These are phyloP conservation scores for Pichia manshurica DNA, from an alignment of 805 yeast species.

Conservation along the genomic window DNA sequence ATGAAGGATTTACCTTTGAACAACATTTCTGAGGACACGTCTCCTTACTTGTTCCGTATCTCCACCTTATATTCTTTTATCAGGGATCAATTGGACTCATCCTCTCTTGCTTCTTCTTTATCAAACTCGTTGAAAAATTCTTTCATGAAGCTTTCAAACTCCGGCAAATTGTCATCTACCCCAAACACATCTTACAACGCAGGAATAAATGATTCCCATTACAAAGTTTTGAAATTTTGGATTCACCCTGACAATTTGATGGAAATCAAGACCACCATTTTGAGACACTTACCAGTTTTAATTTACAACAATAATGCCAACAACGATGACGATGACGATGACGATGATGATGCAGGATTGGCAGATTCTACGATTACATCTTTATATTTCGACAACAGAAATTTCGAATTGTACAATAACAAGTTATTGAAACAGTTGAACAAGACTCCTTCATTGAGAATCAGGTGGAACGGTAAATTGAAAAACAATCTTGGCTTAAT, in stretches of 20 bases:
- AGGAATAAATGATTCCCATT: conserved; percentile 25
- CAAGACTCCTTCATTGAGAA: conserved; percentile 67
- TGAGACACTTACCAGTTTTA: conserved; percentile 88
- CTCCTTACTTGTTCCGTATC: conserved; percentile 79
- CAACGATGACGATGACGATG: conserved; percentile 42
- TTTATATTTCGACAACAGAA: conserved; percentile 77
- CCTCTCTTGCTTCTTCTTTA: conserved; percentile 28
- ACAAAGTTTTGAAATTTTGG: conserved; percentile 84
- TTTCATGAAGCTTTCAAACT: conserved; percentile 41
- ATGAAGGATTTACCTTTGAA: conserved; percentile 85
- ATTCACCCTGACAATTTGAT: conserved; percentile 92
- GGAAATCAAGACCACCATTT: conserved; percentile 95
- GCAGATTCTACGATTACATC: conserved; percentile 82
- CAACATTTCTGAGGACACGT: conserved; percentile 74
- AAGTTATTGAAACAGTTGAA: conserved; percentile 62
- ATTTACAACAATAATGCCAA: conserved; percentile 56
- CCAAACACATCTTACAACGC: conserved; percentile 24
- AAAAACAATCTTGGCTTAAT: conserved; percentile 69
- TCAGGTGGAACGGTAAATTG: conserved; percentile 88
- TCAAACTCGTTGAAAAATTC: conserved; percentile 39
- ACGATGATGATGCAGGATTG: conserved; percentile 43
- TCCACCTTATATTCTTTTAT: conserved; percentile 76
- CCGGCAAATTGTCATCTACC: conserved; percentile 31
- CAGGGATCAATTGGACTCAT: conserved; percentile 57
- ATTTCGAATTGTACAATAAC: conserved; percentile 80